Percentiles rank a stretch among this genome's conserved stretches.
Conservation (phyloP, 495 filamentous ascomycete species). For the Annulohypoxylon moriforme region DNA sequence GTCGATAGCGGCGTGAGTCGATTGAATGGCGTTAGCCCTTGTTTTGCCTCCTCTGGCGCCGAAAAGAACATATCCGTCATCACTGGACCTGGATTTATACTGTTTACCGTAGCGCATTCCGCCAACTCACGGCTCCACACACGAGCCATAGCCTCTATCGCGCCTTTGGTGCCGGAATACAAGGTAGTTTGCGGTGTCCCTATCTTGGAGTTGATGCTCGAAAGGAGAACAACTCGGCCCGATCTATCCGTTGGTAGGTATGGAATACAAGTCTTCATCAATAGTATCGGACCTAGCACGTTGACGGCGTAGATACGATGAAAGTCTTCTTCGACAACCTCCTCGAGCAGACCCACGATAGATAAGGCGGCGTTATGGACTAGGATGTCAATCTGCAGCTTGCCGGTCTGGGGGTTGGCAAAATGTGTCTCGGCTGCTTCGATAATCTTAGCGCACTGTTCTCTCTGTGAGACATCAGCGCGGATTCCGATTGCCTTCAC, state of each 20-base stretch:
- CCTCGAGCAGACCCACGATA: constrained; percentile 67
- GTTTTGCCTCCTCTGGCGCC: constrained; percentile 24
- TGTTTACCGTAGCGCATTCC: constrained; percentile 84
- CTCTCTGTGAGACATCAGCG: constrained; percentile 57
- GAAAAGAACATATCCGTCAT: constrained; percentile 73
- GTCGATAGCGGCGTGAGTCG: constrained; percentile 68
- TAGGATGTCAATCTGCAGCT: constrained; percentile 80
- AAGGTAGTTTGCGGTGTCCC: constrained; percentile 77
- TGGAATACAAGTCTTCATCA: constrained; percentile 75
- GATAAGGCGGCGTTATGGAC: constrained; percentile 89
- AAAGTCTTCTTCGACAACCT: constrained; percentile 71
- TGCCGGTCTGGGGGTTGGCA: constrained; percentile 28
- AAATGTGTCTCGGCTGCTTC: constrained; percentile 43
- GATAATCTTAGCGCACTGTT: constrained; percentile 54
- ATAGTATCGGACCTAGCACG: constrained; percentile 84
- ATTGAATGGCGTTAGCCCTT: constrained; percentile 54
- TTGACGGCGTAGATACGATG: constrained; percentile 80
- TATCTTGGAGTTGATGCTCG: constrained; percentile 72
- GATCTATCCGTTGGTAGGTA: constrained; percentile 78
- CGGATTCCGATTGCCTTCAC: constrained; percentile 54
- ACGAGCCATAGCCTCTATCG: constrained; percentile 90
- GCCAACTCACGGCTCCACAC: constrained; percentile 87
- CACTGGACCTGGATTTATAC: constrained; percentile 89
- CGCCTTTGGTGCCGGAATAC: constrained; percentile 91
- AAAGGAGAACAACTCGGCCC: constrained; percentile 84